Conservation (phyloP, 2,329 filamentous ascomycete genomes). For the Grosmannia penicillata region DNA sequence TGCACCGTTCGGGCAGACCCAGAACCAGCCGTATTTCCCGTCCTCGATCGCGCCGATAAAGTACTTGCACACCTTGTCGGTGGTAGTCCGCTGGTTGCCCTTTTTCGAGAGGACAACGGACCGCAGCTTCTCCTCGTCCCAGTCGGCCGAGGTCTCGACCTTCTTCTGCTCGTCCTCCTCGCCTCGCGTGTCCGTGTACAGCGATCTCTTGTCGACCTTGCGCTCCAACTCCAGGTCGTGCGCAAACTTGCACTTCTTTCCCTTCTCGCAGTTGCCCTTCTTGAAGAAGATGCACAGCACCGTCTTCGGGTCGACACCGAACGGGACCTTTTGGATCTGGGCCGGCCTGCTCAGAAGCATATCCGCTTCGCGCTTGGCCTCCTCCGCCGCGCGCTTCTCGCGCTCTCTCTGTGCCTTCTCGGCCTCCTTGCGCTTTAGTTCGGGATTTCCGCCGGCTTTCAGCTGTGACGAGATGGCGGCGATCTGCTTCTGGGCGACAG, state of each 20-base stretch:
- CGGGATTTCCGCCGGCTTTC: constrained; percentile 61
- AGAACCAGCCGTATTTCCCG: constrained; percentile 98
- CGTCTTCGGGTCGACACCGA: constrained; percentile 96
- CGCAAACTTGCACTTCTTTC: constrained; percentile 93
- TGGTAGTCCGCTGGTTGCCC: constrained; percentile 87
- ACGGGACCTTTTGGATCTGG: constrained; percentile 94
- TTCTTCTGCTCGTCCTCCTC: constrained; percentile 67
- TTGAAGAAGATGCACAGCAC: constrained; percentile 95
- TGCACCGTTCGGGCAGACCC: constrained; percentile 90
- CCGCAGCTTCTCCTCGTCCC: constrained; percentile 92
- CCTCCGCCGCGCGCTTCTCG: constrained; percentile 84
- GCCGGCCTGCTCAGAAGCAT: constrained; percentile 81
- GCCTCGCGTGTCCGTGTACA: constrained; percentile 74
- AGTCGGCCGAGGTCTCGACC: constrained; percentile 84
- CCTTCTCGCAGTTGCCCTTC: constrained; percentile 95
- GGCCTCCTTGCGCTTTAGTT: constrained; percentile 68
- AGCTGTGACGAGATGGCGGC: constrained; percentile 64
- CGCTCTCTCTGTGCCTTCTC: constrained; percentile 56
- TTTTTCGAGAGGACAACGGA: constrained; percentile 91
- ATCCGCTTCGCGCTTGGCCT: constrained; percentile 65
- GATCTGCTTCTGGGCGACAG: constrained; percentile 78
- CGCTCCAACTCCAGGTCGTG: constrained; percentile 82
- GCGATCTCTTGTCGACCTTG: constrained; percentile 79
- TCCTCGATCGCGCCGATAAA: constrained; percentile 97
- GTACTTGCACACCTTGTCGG: constrained; percentile 98